phyloP scores from a whole-genome alignment of 208 protist species.

The Wallacemonas sp. region DNA sequence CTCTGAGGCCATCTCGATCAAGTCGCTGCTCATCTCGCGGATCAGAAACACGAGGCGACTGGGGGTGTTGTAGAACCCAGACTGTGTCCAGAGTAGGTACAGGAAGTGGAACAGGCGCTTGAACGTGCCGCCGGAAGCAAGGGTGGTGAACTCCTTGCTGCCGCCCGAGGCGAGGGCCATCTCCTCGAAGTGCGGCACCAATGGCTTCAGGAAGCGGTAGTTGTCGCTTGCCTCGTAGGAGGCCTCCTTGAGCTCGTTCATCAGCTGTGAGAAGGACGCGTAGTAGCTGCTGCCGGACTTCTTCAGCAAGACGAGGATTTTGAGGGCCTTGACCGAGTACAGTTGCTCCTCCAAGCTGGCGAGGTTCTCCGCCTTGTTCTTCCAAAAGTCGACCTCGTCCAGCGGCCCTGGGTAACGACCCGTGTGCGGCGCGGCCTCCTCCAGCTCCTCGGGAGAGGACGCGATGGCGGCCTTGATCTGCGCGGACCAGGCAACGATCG shows the following conservation, averaged over 20 bases:
- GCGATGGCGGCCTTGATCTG: conserved; percentile 92
- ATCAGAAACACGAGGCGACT: conserved; percentile 94
- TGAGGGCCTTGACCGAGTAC: conserved; percentile 89
- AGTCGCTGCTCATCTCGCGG: conserved; percentile 94
- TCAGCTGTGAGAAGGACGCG: conserved; percentile 83
- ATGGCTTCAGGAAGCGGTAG: conserved; percentile 91
- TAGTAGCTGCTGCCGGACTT: conserved; percentile 91
- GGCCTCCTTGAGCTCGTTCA: conserved; percentile 87
- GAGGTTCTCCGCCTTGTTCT: conserved; percentile 94
- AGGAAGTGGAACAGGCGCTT: conserved; percentile 93
- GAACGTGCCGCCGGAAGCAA: conserved; percentile 81
- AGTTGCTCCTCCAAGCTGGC: conserved; percentile 93
- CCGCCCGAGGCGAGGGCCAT: conserved; percentile 58
- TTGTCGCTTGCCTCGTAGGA: conserved; percentile 89
- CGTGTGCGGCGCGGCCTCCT: conserved; percentile 55
- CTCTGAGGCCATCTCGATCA: conserved; percentile 91
- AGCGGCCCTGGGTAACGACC: conserved; percentile 88
- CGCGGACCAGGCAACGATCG: conserved; percentile 92
- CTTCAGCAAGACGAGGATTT: conserved; percentile 93
- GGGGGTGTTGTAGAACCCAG: conserved; percentile 93
- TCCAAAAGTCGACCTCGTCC: conserved; percentile 96
- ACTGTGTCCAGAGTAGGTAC: conserved; percentile 94
- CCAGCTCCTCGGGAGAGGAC: conserved; percentile 85
- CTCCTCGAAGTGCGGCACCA: conserved; percentile 83
- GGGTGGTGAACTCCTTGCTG: conserved; percentile 76